A percentile compares a stretch with the other conserved stretches of the same genome.
Evolutionary conservation across 768 basidiomycete genomes (phyloP).

Genomic region (Gymnopilus junonius): DNA sequence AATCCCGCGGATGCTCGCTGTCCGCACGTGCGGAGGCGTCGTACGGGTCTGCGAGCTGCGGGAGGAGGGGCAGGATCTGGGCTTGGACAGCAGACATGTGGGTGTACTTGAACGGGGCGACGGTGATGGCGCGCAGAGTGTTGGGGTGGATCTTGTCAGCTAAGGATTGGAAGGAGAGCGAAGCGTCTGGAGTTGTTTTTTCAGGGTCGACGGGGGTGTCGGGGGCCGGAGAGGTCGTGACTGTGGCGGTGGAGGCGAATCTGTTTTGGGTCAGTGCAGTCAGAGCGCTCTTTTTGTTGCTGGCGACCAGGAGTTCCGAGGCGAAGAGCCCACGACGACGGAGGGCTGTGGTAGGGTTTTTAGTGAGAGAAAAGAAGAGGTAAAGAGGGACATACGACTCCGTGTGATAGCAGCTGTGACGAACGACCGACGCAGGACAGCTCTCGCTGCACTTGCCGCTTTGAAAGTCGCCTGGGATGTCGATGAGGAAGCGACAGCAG

Average conservation of each 20-base stretch:
- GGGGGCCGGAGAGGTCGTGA: neutral
- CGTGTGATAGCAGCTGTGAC: slow-evolving; percentile 22
- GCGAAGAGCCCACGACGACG: slow-evolving; percentile 17
- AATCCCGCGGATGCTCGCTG: slow-evolving; percentile 51
- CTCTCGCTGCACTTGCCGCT: neutral
- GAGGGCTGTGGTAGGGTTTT: slow-evolving; percentile 15
- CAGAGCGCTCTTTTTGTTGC: neutral
- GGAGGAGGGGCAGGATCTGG: slow-evolving; percentile 76
- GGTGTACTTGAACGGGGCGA: slow-evolving; percentile 65
- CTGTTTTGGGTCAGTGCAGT: neutral
- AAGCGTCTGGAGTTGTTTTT: slow-evolving; percentile 8
- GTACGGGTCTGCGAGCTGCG: slow-evolving; percentile 64
- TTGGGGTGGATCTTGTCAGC: slow-evolving; percentile 39
- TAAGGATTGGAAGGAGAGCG: slow-evolving; percentile 34
- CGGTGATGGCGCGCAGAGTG: slow-evolving; percentile 63
- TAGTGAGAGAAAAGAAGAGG: neutral
- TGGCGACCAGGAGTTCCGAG: slow-evolving; percentile 17
- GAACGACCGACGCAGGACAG: slow-evolving; percentile 25
- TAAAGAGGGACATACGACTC: slow-evolving; percentile 10
- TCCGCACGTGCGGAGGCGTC: slow-evolving; percentile 23
- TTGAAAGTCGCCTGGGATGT: neutral
- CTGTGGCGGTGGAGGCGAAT: neutral
- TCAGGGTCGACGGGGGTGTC: neutral
- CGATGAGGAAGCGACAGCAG: neutral
- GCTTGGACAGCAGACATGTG: slow-evolving; percentile 86